Evolutionary conservation across 2,329 filamentous ascomycete species (phyloP), one percentile per base, ranked within the genome.

Genomic region (Phoma sp.): DNA sequence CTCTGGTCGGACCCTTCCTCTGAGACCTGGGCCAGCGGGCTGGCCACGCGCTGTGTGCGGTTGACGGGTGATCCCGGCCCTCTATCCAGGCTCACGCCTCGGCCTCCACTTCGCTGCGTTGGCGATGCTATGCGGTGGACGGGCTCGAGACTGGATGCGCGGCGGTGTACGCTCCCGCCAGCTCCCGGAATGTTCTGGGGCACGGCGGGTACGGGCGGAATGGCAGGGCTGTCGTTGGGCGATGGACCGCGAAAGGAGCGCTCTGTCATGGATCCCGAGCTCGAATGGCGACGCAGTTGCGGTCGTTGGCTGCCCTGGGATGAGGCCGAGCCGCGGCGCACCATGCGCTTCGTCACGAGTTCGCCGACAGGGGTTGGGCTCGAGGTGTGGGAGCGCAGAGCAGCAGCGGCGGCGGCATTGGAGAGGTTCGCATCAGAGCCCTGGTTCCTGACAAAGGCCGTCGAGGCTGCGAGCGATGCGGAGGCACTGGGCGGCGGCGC

Each of bases 341-440:
- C 74, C 70, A 89, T 93, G 69, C 93, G 89, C 79, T 93, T 96
- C 5, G 93, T 96, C 75, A 96, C 89, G 39, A 96, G 86, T 69
- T 91, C 86, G 72, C 86, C 88, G 52, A 96, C 88, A 64, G 87
- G 87, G 46, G 88, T 93, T 22, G 91, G 92, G 2, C 89, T 87
- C 46, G 87, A 87, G 8, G 91, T 88, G 63, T 89, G 86, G 40
- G 89, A 89, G 69, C 89, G 87, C 54, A 98, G 82, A 41, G 93
- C 93, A 25, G 92, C 87, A 13, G 91, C 92, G 6, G 93, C 93
- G 10, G 93, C 93, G 6, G 93, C 90, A 32, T 89, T 88, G 36
- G 93, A 96, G 38, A 96, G 82, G 54, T 85, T 86, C 55, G 79
- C 80, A 74, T 83, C 84, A 64, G 87, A 83, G 65, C 83, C 75